phyloP scores from a whole-genome alignment of 2,329 filamentous ascomycete genomes.

The Fusarium proliferatum region DNA sequence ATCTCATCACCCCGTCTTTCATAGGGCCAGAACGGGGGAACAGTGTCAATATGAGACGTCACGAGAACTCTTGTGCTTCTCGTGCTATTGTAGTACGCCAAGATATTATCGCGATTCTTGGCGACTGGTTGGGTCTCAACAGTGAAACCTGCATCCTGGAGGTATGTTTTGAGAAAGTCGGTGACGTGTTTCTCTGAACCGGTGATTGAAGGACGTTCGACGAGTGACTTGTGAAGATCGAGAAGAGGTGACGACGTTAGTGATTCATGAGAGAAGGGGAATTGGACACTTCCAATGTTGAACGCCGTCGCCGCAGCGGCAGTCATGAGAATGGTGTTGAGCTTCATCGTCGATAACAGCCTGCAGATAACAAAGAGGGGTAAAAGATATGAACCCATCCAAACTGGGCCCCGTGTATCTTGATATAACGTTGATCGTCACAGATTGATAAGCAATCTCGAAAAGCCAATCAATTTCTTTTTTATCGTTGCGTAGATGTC shows the following conservation, averaged over 20 bases:
- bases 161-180: not conserved
- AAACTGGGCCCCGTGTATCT: not conserved
- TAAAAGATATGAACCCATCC: not conserved
- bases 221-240: not conserved
- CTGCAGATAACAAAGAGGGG: not conserved
- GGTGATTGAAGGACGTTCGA: not conserved
- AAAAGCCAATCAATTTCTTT: not conserved
- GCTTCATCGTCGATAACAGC: not conserved
- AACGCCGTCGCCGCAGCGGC: not conserved
- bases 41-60: constrained; percentile 12
- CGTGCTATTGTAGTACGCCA: not conserved
- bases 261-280: not conserved
- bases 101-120: not conserved
- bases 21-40: constrained; percentile 8
- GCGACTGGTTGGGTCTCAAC: not conserved
- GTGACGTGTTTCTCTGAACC: constrained; percentile 1
- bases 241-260: not conserved
- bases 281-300: accelerated
- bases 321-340: not conserved
- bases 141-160: not conserved
- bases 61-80: not conserved
- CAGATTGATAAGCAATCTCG: not conserved
- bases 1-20: constrained; percentile 9
- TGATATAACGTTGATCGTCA: not conserved
- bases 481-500: not conserved